Evolutionary conservation across 2,329 filamentous ascomycete species (phyloP), one percentile per base, ranked within the genome.

Genomic region (Stachybotrys chlorohalonatus): DNA sequence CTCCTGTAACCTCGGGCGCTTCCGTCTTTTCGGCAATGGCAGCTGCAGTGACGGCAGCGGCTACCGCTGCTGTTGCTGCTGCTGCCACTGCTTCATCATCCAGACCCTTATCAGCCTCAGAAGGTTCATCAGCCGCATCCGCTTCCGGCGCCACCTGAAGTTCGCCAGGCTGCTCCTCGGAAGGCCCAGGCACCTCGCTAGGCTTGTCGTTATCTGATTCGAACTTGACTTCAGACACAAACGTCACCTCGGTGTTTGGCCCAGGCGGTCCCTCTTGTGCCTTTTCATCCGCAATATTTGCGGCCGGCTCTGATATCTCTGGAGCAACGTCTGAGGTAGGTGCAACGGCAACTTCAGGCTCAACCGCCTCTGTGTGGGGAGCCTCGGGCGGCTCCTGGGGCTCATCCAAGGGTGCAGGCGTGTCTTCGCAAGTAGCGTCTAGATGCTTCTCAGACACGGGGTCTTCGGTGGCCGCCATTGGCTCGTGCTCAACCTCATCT

Each of bases 281-380:
- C 47, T 49, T 49, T 16, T 54, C 50, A 9, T 55, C 53, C n/a
- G 53, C 53, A 32, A 36, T 49, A 7, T 51, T 31, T 45, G 54
- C 60, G 47, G 64, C 57, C 17, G 55, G 51, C 42, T 53, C 54
- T 31, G 55, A 48, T 30, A 58, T 53, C 52, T 45, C 39, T 49
- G 53, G 51, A 46, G 47, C 47, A 13, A 32, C 56, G 48, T 49
- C 54, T 53, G 31, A 56, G 54, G 48, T 54, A 31, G 51, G 51
- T 49, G 50, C 53, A 52, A 47, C n/a, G 48, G 24, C 16, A n/a
- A 47, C 53, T 48, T 53, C 55, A 7, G 49, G 31, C 5, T 58
- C 55, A 16, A 52, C 54, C 6, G 32, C 32, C 24, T 53, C 48
- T 15, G 16, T 48, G 8, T 47, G 48, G 32, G 52, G 30, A 11